These are phyloP conservation scores for Extremus antarcticus DNA, from an alignment of 495 filamentous ascomycete species.

Conservation along the genomic window DNA sequence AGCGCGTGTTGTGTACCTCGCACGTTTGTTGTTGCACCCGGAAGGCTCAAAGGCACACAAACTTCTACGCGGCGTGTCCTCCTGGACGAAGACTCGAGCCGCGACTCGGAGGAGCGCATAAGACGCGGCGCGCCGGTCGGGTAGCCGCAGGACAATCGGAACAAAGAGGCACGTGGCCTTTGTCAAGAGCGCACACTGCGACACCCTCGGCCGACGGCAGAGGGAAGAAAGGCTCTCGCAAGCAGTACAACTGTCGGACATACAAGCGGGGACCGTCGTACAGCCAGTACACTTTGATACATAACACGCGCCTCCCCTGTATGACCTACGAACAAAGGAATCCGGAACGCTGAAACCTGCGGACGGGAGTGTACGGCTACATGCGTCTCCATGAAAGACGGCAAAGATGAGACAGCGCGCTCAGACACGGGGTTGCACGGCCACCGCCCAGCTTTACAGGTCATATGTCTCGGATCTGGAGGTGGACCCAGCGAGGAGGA, in stretches of 20 bases:
- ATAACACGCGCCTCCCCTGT: neutral
- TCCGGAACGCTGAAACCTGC: neutral
- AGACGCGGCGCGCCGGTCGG: neutral
- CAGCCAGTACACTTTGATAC: neutral
- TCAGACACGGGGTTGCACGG: constrained; percentile 7
- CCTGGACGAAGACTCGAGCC: neutral
- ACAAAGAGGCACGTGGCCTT: neutral
- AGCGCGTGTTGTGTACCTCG: too few relatives aligned
- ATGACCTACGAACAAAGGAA: neutral
- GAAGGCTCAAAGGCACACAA: too few relatives aligned
- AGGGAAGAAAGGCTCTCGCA: neutral
- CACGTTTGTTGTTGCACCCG: too few relatives aligned
- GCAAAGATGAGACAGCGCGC: constrained; percentile 2
- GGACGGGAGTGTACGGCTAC: constrained; percentile 3
- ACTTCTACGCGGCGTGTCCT: too few relatives aligned
- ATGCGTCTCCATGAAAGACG: constrained; percentile 9
- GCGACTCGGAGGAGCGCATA: neutral
- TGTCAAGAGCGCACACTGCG: neutral
- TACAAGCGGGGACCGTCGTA: too few relatives aligned
- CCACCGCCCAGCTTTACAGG: constrained; percentile 12
- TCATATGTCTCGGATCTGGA: constrained; percentile 50
- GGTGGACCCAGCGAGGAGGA: constrained; percentile 85
- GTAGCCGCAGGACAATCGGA: neutral
- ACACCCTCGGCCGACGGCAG: neutral
- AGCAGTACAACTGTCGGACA: neutral